Base-by-base conservation (phyloP, 306 rosid species). In the Citrullus colocynthis region DNA sequence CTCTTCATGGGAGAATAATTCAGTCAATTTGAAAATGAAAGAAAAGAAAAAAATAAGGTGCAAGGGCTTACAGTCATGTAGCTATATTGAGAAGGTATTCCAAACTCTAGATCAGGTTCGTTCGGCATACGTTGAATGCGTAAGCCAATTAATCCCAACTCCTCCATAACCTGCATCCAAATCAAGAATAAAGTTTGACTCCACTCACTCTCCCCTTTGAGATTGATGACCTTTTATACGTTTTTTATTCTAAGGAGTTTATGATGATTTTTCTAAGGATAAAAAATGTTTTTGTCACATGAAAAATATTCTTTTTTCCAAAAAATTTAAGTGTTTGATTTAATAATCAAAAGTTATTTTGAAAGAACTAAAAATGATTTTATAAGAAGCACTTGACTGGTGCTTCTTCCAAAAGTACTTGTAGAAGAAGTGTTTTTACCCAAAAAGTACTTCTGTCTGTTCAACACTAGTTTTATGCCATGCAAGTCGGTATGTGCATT, bases 91-190 rank as follows among this genome's bases (percentile, higher is more conserved):
- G 99, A 90, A 83, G 97, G 99, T 81, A 90, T 88, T 49, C 97
- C 99, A 86, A 92, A 95, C 82, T 92, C 99, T 62, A 85, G 81
- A 85, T 52, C 92, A 84, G 97, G 74, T 80, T 95, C 99, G 77
- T 77, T 92, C 42, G 99, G 92, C 99, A 95, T 95, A 56, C 97
- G 96, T 79, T 95, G 99, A 89, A 95, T 95, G 74, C 97, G 92
- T 85, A 95, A 85, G 56, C 99, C 97, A 75, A 95, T 85, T 80
- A 95, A 83, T 57, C 97, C 97, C 59, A 95, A 81, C 80, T 95
- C 99, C 87, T 90, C 97, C 97, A 95, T 92, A 83, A 95, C 97
- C 99, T 95, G 84, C 60, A 87, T 72, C 51, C 51, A 75, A 79
- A 80, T 61, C 34, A 51, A 34, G 42, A 73, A 71, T 7, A 48